Conservation (phyloP, 805 yeast species). For the Lipomyces mesembrius region DNA sequence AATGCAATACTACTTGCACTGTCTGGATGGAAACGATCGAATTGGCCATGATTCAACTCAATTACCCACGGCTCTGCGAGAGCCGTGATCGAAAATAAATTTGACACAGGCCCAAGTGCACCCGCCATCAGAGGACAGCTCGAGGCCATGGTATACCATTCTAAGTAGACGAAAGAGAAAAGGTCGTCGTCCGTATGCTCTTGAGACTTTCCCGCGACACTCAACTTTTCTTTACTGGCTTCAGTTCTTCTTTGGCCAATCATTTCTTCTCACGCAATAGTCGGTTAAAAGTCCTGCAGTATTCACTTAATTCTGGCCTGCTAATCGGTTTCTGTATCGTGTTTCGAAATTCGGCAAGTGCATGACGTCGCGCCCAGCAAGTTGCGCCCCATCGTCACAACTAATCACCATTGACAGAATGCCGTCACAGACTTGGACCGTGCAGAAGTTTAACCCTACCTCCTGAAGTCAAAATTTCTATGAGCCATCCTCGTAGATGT, state of each 20-base stretch:
- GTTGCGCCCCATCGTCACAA: too few relatives aligned
- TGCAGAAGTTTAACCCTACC: too few relatives aligned
- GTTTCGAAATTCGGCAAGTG: not conserved
- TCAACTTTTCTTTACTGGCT: not conserved
- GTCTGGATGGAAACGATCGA: slow-evolving; percentile 41
- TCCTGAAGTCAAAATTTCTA: too few relatives aligned
- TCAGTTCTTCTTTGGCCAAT: not conserved
- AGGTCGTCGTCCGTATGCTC: not conserved
- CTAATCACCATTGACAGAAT: too few relatives aligned
- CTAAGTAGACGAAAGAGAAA: not conserved
- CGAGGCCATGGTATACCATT: slow-evolving; percentile 69
- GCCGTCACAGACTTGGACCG: too few relatives aligned
- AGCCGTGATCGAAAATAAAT: slow-evolving; percentile 72
- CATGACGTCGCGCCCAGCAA: too few relatives aligned
- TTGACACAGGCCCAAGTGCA: slow-evolving; percentile 78
- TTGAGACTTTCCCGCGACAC: not conserved
- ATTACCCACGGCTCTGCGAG: slow-evolving; percentile 70
- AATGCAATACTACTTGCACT: slow-evolving; percentile 54
- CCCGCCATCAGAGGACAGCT: slow-evolving; percentile 78
- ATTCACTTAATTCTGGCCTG: not conserved
- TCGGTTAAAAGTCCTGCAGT: not conserved
- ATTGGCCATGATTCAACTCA: not conserved
- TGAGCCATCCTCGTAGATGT: too few relatives aligned
- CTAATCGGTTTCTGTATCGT: not conserved
- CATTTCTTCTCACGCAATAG: not conserved